Conservation (phyloP, 2,329 filamentous ascomycete genomes). For the Fusarium sp. region DNA sequence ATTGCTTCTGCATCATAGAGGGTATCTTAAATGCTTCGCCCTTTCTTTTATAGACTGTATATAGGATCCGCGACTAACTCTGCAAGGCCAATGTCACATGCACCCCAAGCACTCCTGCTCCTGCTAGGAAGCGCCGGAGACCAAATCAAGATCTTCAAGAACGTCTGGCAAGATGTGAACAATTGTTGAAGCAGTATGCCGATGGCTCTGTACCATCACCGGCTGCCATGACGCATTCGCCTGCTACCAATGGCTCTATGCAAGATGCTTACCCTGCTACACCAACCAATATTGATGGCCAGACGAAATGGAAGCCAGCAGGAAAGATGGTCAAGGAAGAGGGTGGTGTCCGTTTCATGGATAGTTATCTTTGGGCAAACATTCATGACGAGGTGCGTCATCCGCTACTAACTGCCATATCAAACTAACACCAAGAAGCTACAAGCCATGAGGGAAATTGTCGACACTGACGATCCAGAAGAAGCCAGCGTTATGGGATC, state of each 20-base stretch:
- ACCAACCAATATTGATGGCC: constrained; percentile 48
- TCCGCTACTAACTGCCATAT: background rate
- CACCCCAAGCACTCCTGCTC: constrained; percentile 69
- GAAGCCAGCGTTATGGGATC: constrained; percentile 63
- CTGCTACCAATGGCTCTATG: constrained; percentile 37
- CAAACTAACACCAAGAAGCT: constrained; percentile 54
- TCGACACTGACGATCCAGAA: constrained; percentile 62
- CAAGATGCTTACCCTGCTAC: constrained; percentile 46
- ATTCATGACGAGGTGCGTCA: constrained; percentile 66
- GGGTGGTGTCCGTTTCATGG: constrained; percentile 67
- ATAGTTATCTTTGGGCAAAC: constrained; percentile 65
- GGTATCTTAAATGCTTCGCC: background rate
- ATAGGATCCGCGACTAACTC: constrained; percentile 14
- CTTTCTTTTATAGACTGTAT: background rate
- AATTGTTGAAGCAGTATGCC: constrained; percentile 68
- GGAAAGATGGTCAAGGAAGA: constrained; percentile 68
- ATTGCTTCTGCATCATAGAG: background rate
- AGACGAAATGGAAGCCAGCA: constrained; percentile 56
- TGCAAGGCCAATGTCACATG: constrained; percentile 68
- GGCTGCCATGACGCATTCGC: constrained; percentile 32
- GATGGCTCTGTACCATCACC: constrained; percentile 49
- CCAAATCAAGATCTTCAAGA: constrained; percentile 73
- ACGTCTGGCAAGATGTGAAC: constrained; percentile 68
- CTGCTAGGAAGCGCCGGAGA: constrained; percentile 67
- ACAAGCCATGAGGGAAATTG: constrained; percentile 68